phyloP scores from a whole-genome alignment of 495 filamentous ascomycete genomes.

The Achaetomiella virescens region DNA sequence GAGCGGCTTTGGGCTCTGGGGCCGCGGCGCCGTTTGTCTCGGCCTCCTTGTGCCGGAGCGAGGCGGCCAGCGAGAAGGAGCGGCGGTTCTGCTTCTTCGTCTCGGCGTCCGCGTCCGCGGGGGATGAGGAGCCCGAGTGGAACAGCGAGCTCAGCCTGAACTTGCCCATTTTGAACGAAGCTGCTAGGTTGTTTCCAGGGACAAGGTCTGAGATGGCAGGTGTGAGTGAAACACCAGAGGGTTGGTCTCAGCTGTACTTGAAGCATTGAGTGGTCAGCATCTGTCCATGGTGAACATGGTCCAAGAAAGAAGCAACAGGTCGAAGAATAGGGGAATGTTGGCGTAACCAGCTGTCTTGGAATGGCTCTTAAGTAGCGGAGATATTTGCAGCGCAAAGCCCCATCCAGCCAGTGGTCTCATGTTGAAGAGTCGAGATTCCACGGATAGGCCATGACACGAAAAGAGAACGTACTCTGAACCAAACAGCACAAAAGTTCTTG shows the following conservation, averaged over 20 bases:
- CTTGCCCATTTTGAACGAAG: conserved; percentile 28
- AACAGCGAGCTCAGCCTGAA: conserved; percentile 32
- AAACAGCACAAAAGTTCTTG: neutral
- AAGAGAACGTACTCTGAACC: neutral
- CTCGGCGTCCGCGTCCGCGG: conserved; percentile 16
- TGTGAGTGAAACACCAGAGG: neutral
- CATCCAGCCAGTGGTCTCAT: neutral
- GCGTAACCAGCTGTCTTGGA: neutral
- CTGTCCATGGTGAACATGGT: neutral
- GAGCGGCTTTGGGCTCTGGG: neutral
- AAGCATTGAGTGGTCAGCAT: neutral
- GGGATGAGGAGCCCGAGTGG: conserved; percentile 22
- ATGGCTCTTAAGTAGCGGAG: neutral
- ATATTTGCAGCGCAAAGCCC: neutral
- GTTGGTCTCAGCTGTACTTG: neutral
- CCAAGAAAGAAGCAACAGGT: neutral
- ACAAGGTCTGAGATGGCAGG: neutral
- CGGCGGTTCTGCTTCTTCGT: conserved; percentile 28
- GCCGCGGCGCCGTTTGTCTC: conserved; percentile 8
- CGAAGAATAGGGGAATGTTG: neutral
- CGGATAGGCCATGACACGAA: neutral
- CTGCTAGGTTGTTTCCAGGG: neutral
- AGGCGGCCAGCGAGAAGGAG: conserved; percentile 22
- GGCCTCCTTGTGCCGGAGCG: conserved; percentile 18
- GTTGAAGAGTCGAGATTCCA: neutral